Conservation (phyloP, 2,329 filamentous ascomycete species). For the Penicillium digitatum region DNA sequence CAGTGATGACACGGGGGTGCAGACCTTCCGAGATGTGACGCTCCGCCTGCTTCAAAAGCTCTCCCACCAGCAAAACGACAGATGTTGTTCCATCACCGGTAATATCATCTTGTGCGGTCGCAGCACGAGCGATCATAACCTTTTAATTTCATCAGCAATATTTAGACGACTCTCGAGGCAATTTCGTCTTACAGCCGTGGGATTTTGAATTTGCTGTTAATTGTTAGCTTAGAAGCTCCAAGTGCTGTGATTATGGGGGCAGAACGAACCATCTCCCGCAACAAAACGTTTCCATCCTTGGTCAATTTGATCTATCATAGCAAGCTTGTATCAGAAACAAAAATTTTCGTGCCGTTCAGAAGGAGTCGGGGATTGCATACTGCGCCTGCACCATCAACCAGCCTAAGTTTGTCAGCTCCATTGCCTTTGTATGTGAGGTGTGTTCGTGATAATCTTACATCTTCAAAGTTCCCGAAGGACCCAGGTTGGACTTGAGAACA, state of each 20-base stretch:
- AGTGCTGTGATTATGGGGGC: background rate
- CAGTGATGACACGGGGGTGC: constrained; percentile 92
- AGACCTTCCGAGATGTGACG: constrained; percentile 95
- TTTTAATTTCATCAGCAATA: constrained; percentile 29
- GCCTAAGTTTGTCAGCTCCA: constrained; percentile 42
- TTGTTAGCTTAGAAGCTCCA: constrained; percentile 30
- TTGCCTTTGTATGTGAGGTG: background rate
- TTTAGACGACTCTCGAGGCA: background rate
- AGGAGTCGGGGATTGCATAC: constrained; percentile 38
- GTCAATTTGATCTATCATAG: constrained; percentile 83
- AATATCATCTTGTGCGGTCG: constrained; percentile 97
- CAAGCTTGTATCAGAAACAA: constrained; percentile 19
- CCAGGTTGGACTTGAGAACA: constrained; percentile 95
- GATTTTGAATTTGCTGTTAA: constrained; percentile 85
- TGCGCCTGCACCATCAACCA: constrained; percentile 60
- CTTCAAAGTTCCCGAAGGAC: constrained; percentile 90
- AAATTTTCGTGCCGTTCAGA: constrained; percentile 2
- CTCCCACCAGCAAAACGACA: constrained; percentile 89
- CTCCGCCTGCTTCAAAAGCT: constrained; percentile 96
- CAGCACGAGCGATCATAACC: constrained; percentile 72
- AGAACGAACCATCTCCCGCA: constrained; percentile 59
- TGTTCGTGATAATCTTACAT: constrained; percentile 57
- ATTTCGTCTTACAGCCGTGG: constrained; percentile 68
- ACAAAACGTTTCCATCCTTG: constrained; percentile 90
- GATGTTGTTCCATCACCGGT: constrained; percentile 97